Base-by-base conservation (phyloP, 805 yeast species). In the Alloascoidea hylecoeti region DNA sequence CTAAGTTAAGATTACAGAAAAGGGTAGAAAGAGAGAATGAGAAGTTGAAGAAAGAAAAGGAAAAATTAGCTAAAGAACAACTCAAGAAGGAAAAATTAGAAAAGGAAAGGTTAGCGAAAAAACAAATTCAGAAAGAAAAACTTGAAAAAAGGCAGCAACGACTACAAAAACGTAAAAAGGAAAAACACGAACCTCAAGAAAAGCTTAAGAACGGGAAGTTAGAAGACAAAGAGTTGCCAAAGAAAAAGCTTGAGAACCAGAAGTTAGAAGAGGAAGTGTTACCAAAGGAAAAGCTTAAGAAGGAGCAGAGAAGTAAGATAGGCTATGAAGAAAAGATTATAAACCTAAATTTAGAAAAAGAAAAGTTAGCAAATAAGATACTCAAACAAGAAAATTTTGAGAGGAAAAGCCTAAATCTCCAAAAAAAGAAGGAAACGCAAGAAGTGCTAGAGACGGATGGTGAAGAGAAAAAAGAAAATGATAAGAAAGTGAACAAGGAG, bases 321-420 rank as follows among this genome's bases (percentile, higher is more conserved):
- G n/a, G n/a, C n/a, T n/a, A n/a, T n/a, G n/a, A n/a, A n/a, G 30
- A 23, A 23, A 23, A 23, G 30, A 23, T n/a, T n/a, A n/a, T 9
- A 23, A 23, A 23, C 9, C 13, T 23, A 9, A 23, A n/a, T 9
- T n/a, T 23, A 23, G 30, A 23, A 23, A 23, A 23, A 23, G 30
- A 23, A 23, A 23, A n/a, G 30, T 9, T 23, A 9, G 30, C 9
- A n/a, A 23, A n/a, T 9, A n/a, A 9, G 30, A 23, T 23, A 23
- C 13, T n/a, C 30, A n/a, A 23, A n/a, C 30, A 23, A 23, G 30
- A 23, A n/a, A 23, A 23, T 23, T 23, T n/a, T 23, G 30, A 23
- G 30, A 23, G 30, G n/a, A 23, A 23, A 23, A 23, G 9, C 30
- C 30, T n/a, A n/a, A n/a, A n/a, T n/a, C n/a, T n/a, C n/a, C n/a